A percentile compares a stretch with the other conserved stretches of the same genome.
Conservation (phyloP, 257 asterid species). For the Euphrasia confusa region DNA sequence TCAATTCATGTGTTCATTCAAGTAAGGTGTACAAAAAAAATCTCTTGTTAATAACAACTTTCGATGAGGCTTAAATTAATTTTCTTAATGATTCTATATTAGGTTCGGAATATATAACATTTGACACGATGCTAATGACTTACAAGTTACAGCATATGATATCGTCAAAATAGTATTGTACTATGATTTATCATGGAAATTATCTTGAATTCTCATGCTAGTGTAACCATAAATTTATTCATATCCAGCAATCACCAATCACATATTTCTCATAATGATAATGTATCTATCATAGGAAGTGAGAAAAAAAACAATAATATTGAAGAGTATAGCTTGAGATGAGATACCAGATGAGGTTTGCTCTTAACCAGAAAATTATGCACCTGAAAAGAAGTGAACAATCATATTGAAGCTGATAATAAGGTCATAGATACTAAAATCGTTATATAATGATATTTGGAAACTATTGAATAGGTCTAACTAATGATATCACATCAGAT, state of each 20-base stretch:
- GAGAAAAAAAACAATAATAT: neutral
- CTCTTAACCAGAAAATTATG: conserved; percentile 69
- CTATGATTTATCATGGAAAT: conserved; percentile 3
- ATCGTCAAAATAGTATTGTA: neutral
- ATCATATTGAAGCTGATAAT: conserved; percentile 14
- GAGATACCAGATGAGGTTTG: conserved; percentile 85
- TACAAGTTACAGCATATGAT: neutral
- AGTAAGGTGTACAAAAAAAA: too few species aligned
- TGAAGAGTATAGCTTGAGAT: conserved; percentile 7
- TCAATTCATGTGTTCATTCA: too few species aligned
- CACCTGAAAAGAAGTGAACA: conserved; percentile 44
- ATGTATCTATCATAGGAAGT: conserved; percentile 7
- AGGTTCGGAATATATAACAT: too few species aligned
- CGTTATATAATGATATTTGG: conserved; percentile 17
- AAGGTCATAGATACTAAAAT: neutral
- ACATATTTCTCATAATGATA: conserved; percentile 12
- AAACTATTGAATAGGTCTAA: conserved; percentile 1
- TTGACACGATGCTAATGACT: neutral
- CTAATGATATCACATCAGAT: conserved; percentile 6
- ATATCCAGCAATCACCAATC: conserved; percentile 18
- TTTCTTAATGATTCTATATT: too few species aligned
- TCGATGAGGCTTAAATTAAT: too few species aligned
- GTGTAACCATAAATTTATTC: neutral
- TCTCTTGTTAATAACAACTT: too few species aligned
- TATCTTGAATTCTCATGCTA: neutral